A percentile compares a stretch with the other conserved stretches of the same genome.
phyloP scores from a whole-genome alignment of 2,329 filamentous ascomycete species.

The Alternaria dauci region DNA sequence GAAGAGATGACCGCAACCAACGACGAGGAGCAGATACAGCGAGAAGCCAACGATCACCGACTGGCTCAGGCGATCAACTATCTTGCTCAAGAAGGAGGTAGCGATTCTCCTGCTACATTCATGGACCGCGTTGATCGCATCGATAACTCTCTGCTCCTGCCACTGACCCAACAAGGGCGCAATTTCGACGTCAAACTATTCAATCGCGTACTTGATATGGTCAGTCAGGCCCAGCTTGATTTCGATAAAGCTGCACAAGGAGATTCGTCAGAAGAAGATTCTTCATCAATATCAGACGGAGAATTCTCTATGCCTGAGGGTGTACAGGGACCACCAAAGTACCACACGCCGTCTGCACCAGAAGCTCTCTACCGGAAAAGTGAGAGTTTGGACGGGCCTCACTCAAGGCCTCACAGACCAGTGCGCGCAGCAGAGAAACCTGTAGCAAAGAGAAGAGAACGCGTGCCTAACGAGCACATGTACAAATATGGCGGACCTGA shows the following conservation, averaged over 20 bases:
- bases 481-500: slow-evolving; percentile 39
- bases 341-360: slow-evolving; percentile 3
- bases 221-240: slow-evolving; percentile 29
- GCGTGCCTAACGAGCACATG: slow-evolving; percentile 10
- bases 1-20: slow-evolving; percentile 12
- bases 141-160: slow-evolving; percentile 33
- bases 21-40: slow-evolving; percentile 11
- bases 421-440: not conserved
- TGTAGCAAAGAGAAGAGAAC: not conserved
- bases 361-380: slow-evolving; percentile 7
- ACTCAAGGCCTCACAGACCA: not conserved
- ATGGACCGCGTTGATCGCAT: slow-evolving; percentile 37
- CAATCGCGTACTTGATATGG: slow-evolving; percentile 27
- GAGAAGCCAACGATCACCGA: slow-evolving; percentile 29
- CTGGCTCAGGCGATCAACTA: slow-evolving; percentile 42
- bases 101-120: slow-evolving; percentile 29
- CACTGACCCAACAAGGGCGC: slow-evolving; percentile 22
- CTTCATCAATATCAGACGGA: not conserved
- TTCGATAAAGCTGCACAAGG: slow-evolving; percentile 18
- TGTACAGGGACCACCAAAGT: slow-evolving; percentile 18
- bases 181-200: slow-evolving; percentile 34
- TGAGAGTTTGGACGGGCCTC: not conserved
- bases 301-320: slow-evolving; percentile 8
- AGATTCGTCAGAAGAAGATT: not conserved
- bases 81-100: slow-evolving; percentile 30